Evolutionary conservation across 371 early-diverging fungal species (phyloP), one percentile per base, ranked within the genome.

Genomic region (Ordospora pajunii): DNA sequence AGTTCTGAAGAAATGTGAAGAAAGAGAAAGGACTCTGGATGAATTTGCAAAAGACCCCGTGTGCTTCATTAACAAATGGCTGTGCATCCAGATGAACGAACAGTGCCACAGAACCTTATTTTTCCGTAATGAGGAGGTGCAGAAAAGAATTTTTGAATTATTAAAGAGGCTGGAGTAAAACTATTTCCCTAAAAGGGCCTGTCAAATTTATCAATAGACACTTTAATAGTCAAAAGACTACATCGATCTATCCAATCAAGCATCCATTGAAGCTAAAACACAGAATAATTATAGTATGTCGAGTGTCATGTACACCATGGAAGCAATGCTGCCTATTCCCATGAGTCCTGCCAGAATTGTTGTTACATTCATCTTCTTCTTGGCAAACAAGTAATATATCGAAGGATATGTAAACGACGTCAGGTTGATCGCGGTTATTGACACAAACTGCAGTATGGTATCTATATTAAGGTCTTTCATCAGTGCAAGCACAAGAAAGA

Each of bases 61-160:
- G n/a, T 19, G 67, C 17, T 82, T 75, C 52, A 85, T 85, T n/a
- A 75, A 74, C 67, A 75, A 63, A 37, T 79, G 82, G 79, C 75
- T 83, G 11, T 46, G 71, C 52, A 58, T 79, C 37, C 77, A 78
- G 7, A 75, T 70, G 32, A 76, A 80, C 21, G 66, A 66, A 10
- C 63, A 74, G 9, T 75, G 70, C 54, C 70, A 71, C n/a, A 75
- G 78, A 63, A 80, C 74, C 32, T 52, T 52, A 8, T 76, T 80
- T 51, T 82, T 82, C 62, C 77, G 73, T 40, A 73, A 80, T 46
- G 62, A 74, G 43, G 68, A 66, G 19, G 78, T 85, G 25, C 85
- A 85, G 54, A 73, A 79, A 17, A 65, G 75, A 21, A 62, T 85
- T 10, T 83, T 75, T 77, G 78, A 82, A 43, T 50, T 85, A 25